phyloP scores from a whole-genome alignment of 768 basidiomycete species.

The Podaxis carcinomalis region DNA sequence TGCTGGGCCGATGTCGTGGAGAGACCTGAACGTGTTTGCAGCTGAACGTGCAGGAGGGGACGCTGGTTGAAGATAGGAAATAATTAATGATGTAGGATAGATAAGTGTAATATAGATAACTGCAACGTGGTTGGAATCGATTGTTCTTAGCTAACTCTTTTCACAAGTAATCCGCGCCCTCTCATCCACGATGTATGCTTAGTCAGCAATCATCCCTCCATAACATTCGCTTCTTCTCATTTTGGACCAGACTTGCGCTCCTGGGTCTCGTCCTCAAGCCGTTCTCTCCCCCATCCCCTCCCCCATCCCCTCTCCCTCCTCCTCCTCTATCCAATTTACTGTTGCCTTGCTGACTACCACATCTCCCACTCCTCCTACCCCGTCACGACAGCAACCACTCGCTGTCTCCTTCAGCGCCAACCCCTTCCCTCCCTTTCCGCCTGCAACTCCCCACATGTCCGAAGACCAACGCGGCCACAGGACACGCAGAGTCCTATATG shows the following conservation, averaged over 20 bases:
- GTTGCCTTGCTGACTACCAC: neutral
- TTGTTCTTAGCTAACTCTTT: conserved; percentile 12
- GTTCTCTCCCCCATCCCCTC: conserved; percentile 3
- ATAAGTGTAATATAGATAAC: conserved; percentile 11
- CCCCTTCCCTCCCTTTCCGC: conserved; percentile 7
- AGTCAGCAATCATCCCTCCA: conserved; percentile 20
- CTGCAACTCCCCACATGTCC: conserved; percentile 41
- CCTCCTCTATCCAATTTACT: neutral
- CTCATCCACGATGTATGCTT: conserved; percentile 16
- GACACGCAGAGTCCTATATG: conserved; percentile 41
- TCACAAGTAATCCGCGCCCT: neutral
- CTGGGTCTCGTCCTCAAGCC: conserved; percentile 12
- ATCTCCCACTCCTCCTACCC: neutral
- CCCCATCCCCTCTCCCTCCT: neutral
- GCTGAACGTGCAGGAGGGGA: conserved; percentile 29
- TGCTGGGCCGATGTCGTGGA: neutral
- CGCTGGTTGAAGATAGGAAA: conserved; percentile 19
- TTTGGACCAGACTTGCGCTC: conserved; percentile 10
- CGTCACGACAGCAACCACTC: neutral
- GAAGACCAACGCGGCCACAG: conserved; percentile 42
- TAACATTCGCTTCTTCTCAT: conserved; percentile 16
- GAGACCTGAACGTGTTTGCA: conserved; percentile 17
- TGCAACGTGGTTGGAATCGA: conserved; percentile 21
- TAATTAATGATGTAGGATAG: conserved; percentile 18
- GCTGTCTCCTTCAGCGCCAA: conserved; percentile 1